Percentiles rank a stretch among this genome's conserved stretches.
Conservation (phyloP, 169 alveolate species). For the Plasmodium berghei region DNA sequence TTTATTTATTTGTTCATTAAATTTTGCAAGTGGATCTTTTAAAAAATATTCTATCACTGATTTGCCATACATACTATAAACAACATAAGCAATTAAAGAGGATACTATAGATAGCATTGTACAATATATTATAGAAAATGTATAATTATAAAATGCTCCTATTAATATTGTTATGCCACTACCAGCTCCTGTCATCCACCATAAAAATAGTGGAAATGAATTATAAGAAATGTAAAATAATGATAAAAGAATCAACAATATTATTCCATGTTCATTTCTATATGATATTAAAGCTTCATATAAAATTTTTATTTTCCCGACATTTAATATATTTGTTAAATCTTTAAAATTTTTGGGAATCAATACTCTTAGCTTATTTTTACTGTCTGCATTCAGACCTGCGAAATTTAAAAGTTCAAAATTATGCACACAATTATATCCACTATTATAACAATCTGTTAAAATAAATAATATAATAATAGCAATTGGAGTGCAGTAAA, state of each 20-base stretch:
- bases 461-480: no score
- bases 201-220: conserved; percentile 71
- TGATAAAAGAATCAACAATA: conserved; percentile 47
- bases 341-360: conserved; percentile 67
- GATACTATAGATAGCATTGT: conserved; percentile 48
- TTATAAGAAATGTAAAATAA: conserved; percentile 54
- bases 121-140: conserved; percentile 62
- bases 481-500: no score
- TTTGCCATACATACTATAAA: conserved; percentile 33
- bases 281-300: conserved; percentile 68
- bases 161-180: conserved; percentile 60
- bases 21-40: conserved; percentile 35
- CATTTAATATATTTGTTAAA: conserved; percentile 11
- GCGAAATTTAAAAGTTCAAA: background rate
- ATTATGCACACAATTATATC: no score
- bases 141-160: conserved; percentile 72
- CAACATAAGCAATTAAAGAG: conserved; percentile 45
- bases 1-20: conserved; percentile 53
- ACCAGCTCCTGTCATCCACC: conserved; percentile 78
- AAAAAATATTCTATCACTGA: conserved; percentile 59
- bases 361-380: conserved; percentile 24
- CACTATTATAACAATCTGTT: no score
- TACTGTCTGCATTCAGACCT: conserved; percentile 59
- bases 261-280: conserved; percentile 61
- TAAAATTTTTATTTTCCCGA: conserved; percentile 40